A percentile compares a stretch with the other conserved stretches of the same genome.
phyloP scores from a whole-genome alignment of 2,329 filamentous ascomycete genomes.

The Stemphylium beticola region DNA sequence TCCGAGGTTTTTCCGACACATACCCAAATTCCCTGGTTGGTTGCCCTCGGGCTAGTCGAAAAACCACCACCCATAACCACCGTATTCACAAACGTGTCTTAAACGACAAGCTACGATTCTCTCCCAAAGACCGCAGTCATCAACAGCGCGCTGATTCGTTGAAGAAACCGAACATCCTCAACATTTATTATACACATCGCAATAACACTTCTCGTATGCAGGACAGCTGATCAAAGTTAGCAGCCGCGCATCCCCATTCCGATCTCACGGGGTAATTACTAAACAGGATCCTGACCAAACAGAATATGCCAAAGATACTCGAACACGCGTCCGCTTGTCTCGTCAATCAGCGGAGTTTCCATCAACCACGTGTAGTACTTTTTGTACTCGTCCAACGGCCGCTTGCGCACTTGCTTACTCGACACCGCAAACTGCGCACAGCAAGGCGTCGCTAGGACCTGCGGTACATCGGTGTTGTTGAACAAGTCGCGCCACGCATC shows the following conservation, averaged over 20 bases:
- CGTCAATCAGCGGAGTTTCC: slow-evolving; percentile 29
- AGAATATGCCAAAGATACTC: slow-evolving; percentile 38
- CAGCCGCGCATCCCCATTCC: not conserved
- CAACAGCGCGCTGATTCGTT: too few species aligned
- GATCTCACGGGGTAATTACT: slow-evolving; percentile 19
- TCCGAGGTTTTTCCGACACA: too few species aligned
- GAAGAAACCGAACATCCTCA: not conserved
- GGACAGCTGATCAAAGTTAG: slow-evolving; percentile 25
- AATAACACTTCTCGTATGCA: slow-evolving; percentile 24
- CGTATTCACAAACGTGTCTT: too few species aligned
- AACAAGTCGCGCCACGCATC: slow-evolving; percentile 26
- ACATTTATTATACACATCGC: slow-evolving; percentile 28
- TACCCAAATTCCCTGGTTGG: too few species aligned
- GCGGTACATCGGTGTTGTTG: slow-evolving; percentile 18
- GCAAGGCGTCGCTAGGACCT: slow-evolving; percentile 53
- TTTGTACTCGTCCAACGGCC: slow-evolving; percentile 36
- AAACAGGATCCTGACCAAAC: slow-evolving; percentile 31
- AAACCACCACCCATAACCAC: too few species aligned
- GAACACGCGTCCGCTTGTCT: slow-evolving; percentile 29
- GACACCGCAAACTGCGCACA: slow-evolving; percentile 50
- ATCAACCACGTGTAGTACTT: slow-evolving; percentile 30
- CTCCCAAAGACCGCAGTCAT: too few species aligned
- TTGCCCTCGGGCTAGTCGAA: too few species aligned
- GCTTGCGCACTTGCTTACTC: slow-evolving; percentile 33
- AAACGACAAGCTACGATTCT: too few species aligned